These are phyloP conservation scores for Geosmithia morbida DNA, from an alignment of 2,329 filamentous ascomycete genomes.

Conservation along the genomic window DNA sequence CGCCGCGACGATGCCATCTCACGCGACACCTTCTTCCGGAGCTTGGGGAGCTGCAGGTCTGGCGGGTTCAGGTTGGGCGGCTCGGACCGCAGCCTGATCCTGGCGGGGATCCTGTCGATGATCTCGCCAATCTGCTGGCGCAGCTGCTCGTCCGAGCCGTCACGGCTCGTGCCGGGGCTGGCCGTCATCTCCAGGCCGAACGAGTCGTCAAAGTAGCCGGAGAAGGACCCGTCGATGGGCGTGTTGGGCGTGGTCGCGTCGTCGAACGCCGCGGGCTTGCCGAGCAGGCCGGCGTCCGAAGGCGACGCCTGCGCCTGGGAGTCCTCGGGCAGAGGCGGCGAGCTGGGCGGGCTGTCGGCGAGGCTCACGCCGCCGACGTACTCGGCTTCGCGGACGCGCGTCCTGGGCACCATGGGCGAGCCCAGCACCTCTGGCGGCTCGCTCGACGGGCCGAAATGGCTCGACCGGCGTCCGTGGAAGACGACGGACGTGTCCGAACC, in stretches of 20 bases:
- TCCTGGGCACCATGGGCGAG: constrained; percentile 19
- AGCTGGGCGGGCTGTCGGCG: constrained; percentile 31
- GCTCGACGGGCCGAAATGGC: constrained; percentile 24
- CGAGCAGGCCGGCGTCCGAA: not conserved
- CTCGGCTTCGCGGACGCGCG: constrained; percentile 14
- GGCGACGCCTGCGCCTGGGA: not conserved
- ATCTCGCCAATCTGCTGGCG: constrained; percentile 71
- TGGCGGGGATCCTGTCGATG: constrained; percentile 61
- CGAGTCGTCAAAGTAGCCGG: constrained; percentile 31
- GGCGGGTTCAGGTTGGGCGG: constrained; percentile 42
- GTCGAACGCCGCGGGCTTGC: constrained; percentile 9
- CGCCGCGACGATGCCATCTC: constrained; percentile 26
- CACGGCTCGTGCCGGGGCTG: constrained; percentile 8
- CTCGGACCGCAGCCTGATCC: constrained; percentile 57
- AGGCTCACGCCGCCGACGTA: constrained; percentile 13
- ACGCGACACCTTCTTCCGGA: constrained; percentile 26
- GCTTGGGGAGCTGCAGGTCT: constrained; percentile 35
- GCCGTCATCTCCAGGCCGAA: constrained; percentile 15
- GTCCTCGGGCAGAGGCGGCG: constrained; percentile 20
- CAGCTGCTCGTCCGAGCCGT: constrained; percentile 44
- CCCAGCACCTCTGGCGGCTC: constrained; percentile 27
- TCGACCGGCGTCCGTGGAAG: constrained; percentile 18
- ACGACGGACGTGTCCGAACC: constrained; percentile 22
- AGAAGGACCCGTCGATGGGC: constrained; percentile 26
- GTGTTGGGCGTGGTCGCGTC: constrained; percentile 22